Evolutionary conservation across 352 stramenopile species (phyloP).

Genomic region (Globisporangium splendens): DNA sequence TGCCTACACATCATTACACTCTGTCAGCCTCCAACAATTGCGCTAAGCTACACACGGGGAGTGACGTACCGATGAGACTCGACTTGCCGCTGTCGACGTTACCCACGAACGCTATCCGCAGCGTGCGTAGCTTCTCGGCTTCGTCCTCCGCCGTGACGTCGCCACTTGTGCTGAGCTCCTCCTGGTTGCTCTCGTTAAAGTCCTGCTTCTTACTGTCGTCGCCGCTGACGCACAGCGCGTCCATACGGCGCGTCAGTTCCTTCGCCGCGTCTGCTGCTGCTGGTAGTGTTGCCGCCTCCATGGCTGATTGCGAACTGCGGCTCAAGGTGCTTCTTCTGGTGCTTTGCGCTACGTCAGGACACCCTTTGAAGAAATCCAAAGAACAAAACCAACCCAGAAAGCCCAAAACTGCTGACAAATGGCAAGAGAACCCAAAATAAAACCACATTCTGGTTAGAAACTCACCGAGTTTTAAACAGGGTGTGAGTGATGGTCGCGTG

Average conservation of each 20-base stretch:
- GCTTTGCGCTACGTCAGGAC: neutral
- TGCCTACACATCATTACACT: constrained; percentile 28
- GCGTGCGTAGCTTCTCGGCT: constrained; percentile 56
- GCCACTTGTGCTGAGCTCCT: too few relatives aligned
- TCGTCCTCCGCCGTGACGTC: constrained; percentile 10
- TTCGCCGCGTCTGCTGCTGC: neutral
- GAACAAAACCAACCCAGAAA: constrained; percentile 7
- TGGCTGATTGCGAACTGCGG: neutral
- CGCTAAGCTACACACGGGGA: neutral
- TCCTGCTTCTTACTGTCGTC: too few relatives aligned
- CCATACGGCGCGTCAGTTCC: neutral
- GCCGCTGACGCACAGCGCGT: too few relatives aligned
- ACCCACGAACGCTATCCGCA: constrained; percentile 88
- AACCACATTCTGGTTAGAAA: neutral
- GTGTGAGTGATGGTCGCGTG: constrained; percentile 5
- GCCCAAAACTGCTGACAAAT: too few relatives aligned
- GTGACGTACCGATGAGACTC: constrained; percentile 73
- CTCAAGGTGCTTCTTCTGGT: constrained; percentile 1
- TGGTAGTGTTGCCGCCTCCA: constrained; percentile 8
- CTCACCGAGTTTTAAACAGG: neutral
- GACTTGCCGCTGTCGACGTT: constrained; percentile 94
- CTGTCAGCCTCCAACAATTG: too few relatives aligned
- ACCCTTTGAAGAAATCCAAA: constrained; percentile 8
- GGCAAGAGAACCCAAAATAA: constrained; percentile 6
- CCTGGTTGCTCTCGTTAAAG: too few relatives aligned